Base-by-base conservation (phyloP, 305 asterid species). In the Nicotiana rustica region DNA sequence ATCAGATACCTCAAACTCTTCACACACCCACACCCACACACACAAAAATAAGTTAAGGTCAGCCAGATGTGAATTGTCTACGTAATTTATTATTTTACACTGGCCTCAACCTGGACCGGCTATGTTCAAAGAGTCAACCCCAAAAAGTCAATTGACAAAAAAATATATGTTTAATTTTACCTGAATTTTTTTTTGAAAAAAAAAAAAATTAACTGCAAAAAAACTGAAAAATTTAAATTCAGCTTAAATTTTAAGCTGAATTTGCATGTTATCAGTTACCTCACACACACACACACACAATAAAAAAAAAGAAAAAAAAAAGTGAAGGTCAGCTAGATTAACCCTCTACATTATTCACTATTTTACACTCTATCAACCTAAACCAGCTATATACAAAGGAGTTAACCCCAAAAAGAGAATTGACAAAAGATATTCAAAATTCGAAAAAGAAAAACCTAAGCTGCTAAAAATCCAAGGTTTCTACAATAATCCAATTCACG, bases 381-480 rank as follows among this genome's bases (percentile, higher is more conserved):
- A 15, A 64, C 68, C 36, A 64, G 68, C 68, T 25, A 64, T 64
- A 25, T 64, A 17, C 68, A 64, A 64, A 64, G 68, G 68, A 25
- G 36, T 62, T 64, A 25, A 4, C 57, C n/a, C 68, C 68, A 12
- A 25, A 25, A 25, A 38, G 8, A 19, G 38, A 44, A 56, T 33
- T 70, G 33, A 69, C 57, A 38, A 21, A 18, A 7, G 6, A 38
- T n/a, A 38, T 38, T 4, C 57, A 38, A 69, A 19, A 47, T 44
- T 66, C 78, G 2, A 38, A 41, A 41, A 41, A 41, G 47, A 70
- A 70, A 1, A 70, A 44, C 60, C 60, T 55, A 44, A 44, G 52
- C 60, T 41, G 19, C 59, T 2, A 41, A 69, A 31, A 14, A 19
- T 18, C 13, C 13, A 10, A 55, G 15, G 14, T 19, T 70, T 12